Base-by-base conservation (phyloP, 1,284 basidiomycete genomes). In the Bjerkandera adusta region DNA sequence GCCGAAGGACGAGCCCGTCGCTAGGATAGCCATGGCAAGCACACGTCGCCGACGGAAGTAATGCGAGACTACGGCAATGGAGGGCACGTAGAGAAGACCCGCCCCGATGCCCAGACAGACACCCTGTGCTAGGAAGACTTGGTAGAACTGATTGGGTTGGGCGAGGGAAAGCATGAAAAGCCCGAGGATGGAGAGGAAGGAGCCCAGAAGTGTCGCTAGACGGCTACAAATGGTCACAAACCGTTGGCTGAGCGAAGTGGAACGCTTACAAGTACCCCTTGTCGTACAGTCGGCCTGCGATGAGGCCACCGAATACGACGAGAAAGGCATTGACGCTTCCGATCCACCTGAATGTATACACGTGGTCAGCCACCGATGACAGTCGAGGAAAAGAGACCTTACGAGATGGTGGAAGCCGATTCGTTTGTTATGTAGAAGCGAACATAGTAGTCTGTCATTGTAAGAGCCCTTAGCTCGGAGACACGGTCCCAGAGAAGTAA, bases 71-170 rank as follows among this genome's bases (percentile, higher is more conserved):
- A 78, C 67, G 42, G 66, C 70, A 45, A 79, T 60, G 3, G 76
- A 76, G 0, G 77, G 77, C 33, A 77, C 63, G 58, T 76, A 77
- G n/a, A 77, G 64, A 22, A 78, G 56, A 4, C 72, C 69, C 52
- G 72, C 71, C 7, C 71, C 76, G 18, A 78, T 56, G 4, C 77
- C 77, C 60, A 75, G 71, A n/a, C 75, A 76, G 20, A 79, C 59
- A 13, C 66, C 76, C 57, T 79, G 76, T 2, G 72, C 64, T 15
- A 79, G 66, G 56, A 78, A 78, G 32, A 76, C 58, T 49, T 68
- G 62, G 46, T 66, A 68, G 49, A 63, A 69, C 21, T 59, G 55
- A 27, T 58, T 49, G 5, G 47, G 58, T 33, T 57, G 48, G 2
- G 59, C 54, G 18, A 69, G 57, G 15, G 65, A 67, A 11, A 67